Evolutionary conservation across 2,329 filamentous ascomycete species (phyloP).

Genomic region (Hypoxylon sp.): DNA sequence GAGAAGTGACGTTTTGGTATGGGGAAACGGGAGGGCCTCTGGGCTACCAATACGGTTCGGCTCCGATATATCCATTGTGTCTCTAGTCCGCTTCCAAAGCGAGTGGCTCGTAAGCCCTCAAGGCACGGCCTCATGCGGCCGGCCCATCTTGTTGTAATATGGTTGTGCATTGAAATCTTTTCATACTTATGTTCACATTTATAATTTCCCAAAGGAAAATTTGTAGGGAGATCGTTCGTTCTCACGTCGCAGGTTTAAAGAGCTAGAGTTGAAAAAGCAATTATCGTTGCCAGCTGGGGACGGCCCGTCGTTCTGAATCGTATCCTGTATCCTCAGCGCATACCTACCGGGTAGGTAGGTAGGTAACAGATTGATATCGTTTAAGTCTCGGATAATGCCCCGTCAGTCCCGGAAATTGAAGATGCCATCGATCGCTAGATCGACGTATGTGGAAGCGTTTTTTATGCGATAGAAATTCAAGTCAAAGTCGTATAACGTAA

Average conservation of each 20-base stretch:
- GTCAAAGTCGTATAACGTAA: neutral
- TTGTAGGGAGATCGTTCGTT: neutral
- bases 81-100: slow-evolving; percentile 3
- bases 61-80: neutral
- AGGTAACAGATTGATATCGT: too few relatives aligned
- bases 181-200: slow-evolving; percentile 24
- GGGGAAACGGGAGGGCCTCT: neutral
- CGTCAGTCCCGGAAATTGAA: neutral
- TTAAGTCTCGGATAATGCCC: too few relatives aligned
- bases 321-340: too few relatives aligned
- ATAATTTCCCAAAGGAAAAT: too few relatives aligned
- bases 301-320: neutral
- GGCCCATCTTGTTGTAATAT: slow-evolving; percentile 30
- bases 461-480: neutral
- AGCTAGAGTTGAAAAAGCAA: neutral
- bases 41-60: neutral
- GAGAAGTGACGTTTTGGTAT: slow-evolving; percentile 10
- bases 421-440: neutral
- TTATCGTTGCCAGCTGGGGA: neutral
- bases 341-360: too few relatives aligned
- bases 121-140: slow-evolving; percentile 31
- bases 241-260: neutral
- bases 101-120: slow-evolving; percentile 10
- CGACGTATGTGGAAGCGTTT: too few relatives aligned
- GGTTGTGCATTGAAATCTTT: slow-evolving; percentile 24